These are phyloP conservation scores for Plantago major DNA, from an alignment of 257 asterid species.

Conservation along the genomic window DNA sequence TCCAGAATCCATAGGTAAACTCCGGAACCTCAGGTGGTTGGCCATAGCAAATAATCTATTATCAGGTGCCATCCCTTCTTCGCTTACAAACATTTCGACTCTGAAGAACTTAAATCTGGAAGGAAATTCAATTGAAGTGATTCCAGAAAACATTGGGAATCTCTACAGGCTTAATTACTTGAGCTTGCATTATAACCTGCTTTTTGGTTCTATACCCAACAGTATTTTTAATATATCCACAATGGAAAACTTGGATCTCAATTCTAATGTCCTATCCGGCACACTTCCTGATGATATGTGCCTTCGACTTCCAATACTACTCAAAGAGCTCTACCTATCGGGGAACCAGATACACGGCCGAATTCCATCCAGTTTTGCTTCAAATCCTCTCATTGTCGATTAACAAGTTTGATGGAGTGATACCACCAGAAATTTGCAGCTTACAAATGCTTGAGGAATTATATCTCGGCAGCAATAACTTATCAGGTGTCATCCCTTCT, in stretches of 20 bases:
- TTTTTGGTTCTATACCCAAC: conserved; percentile 1
- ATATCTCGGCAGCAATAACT: too few species aligned
- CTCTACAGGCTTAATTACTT: not conserved
- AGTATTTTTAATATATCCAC: not conserved
- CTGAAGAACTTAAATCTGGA: too few species aligned
- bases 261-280: not conserved
- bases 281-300: not conserved
- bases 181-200: not conserved
- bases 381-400: too few species aligned
- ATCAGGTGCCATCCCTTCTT: not conserved
- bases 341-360: conserved; percentile 5
- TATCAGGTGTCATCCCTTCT: too few species aligned
- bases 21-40: not conserved
- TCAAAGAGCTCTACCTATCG: conserved; percentile 4
- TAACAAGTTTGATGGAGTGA: conserved; percentile 10
- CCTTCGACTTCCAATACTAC: conserved; percentile 9
- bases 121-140: not conserved
- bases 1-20: conserved; percentile 5
- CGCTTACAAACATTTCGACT: too few species aligned
- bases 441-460: conserved; percentile 11
- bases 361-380: conserved; percentile 9
- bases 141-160: not conserved
- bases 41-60: not conserved
- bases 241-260: not conserved
- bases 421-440: conserved; percentile 24